These are phyloP conservation scores for Domatiomyces globalis DNA, from an alignment of 2,329 filamentous ascomycete species.

Conservation along the genomic window DNA sequence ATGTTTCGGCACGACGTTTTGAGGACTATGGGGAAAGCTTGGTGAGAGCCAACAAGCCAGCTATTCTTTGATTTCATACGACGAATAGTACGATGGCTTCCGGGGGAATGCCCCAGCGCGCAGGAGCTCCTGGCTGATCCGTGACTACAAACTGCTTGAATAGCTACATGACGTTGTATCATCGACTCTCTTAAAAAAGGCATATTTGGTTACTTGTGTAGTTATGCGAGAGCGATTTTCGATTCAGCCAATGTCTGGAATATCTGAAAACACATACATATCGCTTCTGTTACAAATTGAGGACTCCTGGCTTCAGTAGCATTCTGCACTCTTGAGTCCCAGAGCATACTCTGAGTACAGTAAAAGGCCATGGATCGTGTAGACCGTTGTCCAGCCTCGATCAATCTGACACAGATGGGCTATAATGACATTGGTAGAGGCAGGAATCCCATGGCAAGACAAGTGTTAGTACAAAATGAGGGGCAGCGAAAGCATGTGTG, in stretches of 20 bases:
- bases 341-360: no score
- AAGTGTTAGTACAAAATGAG: not conserved
- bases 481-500: not conserved
- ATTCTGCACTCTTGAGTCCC: no score
- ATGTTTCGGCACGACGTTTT: not conserved
- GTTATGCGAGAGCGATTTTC: no score
- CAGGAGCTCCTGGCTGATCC: constrained; percentile 26
- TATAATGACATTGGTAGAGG: not conserved
- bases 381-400: no score
- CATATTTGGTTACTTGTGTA: no score
- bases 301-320: no score
- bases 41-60: constrained; percentile 20
- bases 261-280: no score
- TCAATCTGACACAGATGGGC: not conserved
- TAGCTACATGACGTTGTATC: no score
- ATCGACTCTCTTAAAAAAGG: no score
- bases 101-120: constrained; percentile 26
- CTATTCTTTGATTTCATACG: constrained; percentile 24
- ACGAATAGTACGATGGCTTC: constrained; percentile 27
- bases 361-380: no score
- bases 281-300: no score
- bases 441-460: not conserved
- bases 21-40: not conserved
- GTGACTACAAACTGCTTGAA: constrained; percentile 22
- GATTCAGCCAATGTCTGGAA: no score